These are phyloP conservation scores for Huntiella decipiens DNA, from an alignment of 2,329 filamentous ascomycete species.

Conservation along the genomic window DNA sequence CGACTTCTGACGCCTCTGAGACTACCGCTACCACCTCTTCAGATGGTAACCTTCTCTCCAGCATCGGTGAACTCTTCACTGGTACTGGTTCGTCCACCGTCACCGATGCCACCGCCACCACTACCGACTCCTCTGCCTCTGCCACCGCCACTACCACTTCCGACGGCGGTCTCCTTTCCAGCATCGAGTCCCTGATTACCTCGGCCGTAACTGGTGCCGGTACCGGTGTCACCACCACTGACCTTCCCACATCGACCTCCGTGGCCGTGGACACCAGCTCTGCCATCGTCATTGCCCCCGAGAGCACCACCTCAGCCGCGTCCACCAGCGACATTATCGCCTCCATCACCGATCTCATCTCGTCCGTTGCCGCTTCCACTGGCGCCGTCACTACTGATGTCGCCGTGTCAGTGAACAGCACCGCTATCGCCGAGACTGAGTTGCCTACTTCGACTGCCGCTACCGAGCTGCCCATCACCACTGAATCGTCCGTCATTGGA, in stretches of 20 bases:
- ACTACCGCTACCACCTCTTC: background rate
- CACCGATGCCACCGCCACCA: background rate
- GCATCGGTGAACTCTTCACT: constrained; percentile 1
- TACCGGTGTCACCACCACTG: constrained; percentile 5
- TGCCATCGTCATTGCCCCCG: constrained; percentile 7
- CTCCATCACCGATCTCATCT: background rate
- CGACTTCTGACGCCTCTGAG: background rate
- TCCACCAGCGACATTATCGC: constrained; percentile 11
- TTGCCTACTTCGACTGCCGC: background rate
- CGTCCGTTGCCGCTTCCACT: constrained; percentile 1
- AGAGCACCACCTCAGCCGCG: constrained; percentile 13
- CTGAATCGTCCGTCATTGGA: constrained; percentile 4
- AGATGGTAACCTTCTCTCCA: background rate
- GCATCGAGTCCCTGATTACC: constrained; percentile 4
- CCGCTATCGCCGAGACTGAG: constrained; percentile 4
- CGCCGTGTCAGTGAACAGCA: background rate
- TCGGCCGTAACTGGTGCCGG: constrained; percentile 6
- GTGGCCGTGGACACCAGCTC: background rate
- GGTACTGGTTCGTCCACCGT: constrained; percentile 3
- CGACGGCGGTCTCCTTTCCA: background rate
- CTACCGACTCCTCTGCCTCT: constrained; percentile 10
- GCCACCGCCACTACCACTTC: constrained; percentile 12
- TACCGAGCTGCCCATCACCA: background rate
- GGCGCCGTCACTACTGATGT: constrained; percentile 2
- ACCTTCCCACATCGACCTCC: background rate